A percentile compares a stretch with the other conserved stretches of the same genome.
Conservation (phyloP, 441 rosid species). For the Eruca vesicaria region DNA sequence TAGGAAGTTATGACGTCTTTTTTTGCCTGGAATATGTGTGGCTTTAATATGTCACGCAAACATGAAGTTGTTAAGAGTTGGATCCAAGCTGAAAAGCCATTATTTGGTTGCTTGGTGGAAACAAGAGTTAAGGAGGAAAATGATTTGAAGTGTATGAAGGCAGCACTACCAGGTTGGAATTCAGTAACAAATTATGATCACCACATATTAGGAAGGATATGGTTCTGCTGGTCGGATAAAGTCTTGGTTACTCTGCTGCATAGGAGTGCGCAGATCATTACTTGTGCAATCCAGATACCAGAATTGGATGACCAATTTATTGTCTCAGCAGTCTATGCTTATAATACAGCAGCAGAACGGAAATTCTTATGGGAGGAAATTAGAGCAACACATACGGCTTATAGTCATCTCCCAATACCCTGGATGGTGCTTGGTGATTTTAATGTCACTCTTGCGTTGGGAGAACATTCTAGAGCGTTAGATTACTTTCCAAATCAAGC, state of each 20-base stretch:
- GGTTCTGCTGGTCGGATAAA: background rate
- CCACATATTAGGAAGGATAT: background rate
- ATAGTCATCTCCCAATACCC: background rate
- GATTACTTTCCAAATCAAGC: background rate
- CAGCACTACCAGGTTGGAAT: background rate
- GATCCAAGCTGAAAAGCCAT: background rate
- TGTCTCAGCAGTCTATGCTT: background rate
- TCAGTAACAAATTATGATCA: background rate
- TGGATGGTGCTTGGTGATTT: background rate
- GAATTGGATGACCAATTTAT: background rate
- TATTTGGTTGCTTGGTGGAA: background rate
- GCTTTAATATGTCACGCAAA: background rate
- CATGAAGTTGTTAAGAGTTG: background rate
- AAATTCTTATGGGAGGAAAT: background rate
- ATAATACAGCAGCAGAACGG: background rate
- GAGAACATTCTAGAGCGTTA: background rate
- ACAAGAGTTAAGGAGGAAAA: background rate
- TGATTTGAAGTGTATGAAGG: background rate
- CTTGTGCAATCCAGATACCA: background rate
- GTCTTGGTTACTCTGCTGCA: background rate
- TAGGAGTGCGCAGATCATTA: background rate
- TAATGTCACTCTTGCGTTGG: background rate
- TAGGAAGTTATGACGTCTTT: background rate
- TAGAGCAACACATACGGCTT: background rate
- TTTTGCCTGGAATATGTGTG: background rate